Conservation (phyloP, 75 land plant species). For the Pinus tabuliformis region DNA sequence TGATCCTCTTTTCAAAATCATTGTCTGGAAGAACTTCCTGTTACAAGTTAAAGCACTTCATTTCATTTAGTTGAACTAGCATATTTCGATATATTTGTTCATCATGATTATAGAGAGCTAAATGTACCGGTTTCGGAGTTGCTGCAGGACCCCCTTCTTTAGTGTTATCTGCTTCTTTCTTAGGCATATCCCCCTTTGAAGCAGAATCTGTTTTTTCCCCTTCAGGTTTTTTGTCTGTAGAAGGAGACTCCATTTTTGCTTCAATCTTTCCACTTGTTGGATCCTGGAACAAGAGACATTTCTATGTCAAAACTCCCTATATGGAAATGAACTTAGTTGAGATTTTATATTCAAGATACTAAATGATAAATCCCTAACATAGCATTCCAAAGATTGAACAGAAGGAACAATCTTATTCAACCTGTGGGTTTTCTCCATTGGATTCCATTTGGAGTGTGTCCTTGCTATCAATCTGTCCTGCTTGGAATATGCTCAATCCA, state of each 20-base stretch:
- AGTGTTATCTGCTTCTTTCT: slow-evolving; percentile 9
- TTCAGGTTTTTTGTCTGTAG: slow-evolving; percentile 36
- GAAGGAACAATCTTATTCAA: slow-evolving; percentile 10
- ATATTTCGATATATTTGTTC: background rate
- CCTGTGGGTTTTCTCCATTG: slow-evolving; percentile 46
- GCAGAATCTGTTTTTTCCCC: slow-evolving; percentile 26
- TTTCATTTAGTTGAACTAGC: background rate
- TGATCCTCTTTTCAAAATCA: slow-evolving; percentile 93
- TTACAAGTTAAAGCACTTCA: background rate
- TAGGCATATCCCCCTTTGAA: slow-evolving; percentile 12
- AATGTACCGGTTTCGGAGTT: slow-evolving; percentile 23
- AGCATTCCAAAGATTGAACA: background rate
- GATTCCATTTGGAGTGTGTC: slow-evolving; percentile 62
- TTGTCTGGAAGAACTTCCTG: slow-evolving; percentile 82
- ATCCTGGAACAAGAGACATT: slow-evolving; percentile 18
- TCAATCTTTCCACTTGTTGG: slow-evolving; percentile 27
- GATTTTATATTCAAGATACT: background rate
- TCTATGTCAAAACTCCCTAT: background rate
- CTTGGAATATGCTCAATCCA: slow-evolving; percentile 78
- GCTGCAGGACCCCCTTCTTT: slow-evolving; percentile 28
- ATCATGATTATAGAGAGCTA: background rate
- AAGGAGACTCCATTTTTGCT: slow-evolving; percentile 25
- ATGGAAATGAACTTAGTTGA: no score
- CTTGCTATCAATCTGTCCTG: slow-evolving; percentile 41
- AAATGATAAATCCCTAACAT: background rate